phyloP scores from a whole-genome alignment of 345 rosid genomes.

The Boechera divaricarpa region DNA sequence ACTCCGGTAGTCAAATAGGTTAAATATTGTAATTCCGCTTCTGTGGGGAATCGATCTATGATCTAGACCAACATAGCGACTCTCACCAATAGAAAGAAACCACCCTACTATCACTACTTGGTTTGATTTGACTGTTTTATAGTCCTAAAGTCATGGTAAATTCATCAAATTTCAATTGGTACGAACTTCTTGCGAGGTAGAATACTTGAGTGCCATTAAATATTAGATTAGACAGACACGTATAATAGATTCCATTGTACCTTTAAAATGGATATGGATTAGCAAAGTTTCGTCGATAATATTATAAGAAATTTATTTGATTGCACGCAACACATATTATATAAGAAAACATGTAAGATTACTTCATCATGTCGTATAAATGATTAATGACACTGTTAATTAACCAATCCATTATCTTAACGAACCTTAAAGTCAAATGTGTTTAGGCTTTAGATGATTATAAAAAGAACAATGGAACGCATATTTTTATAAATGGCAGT shows the following conservation, averaged over 20 bases:
- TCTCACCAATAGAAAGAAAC: no score
- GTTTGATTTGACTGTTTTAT: background rate
- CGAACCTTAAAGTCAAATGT: background rate
- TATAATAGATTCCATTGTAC: background rate
- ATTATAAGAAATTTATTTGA: background rate
- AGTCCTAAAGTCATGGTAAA: background rate
- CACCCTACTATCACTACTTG: no score
- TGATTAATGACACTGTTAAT: background rate
- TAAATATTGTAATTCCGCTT: no score
- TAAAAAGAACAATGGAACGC: background rate
- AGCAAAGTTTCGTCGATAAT: background rate
- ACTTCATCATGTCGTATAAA: background rate
- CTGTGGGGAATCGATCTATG: no score
- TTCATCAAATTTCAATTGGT: background rate
- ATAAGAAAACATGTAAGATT: background rate
- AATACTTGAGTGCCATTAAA: slow-evolving; percentile 12
- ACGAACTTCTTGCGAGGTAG: slow-evolving; percentile 4
- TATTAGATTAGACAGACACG: slow-evolving; percentile 17
- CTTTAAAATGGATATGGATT: slow-evolving; percentile 20
- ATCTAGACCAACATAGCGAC: no score
- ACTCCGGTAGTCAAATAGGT: no score
- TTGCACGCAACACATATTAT: slow-evolving; percentile 3
- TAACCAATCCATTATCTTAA: background rate
- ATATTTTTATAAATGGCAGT: background rate
- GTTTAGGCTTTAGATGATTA: background rate